Base-by-base conservation (phyloP, 108 stramenopile genomes). In the Nannochloropsis salina region DNA sequence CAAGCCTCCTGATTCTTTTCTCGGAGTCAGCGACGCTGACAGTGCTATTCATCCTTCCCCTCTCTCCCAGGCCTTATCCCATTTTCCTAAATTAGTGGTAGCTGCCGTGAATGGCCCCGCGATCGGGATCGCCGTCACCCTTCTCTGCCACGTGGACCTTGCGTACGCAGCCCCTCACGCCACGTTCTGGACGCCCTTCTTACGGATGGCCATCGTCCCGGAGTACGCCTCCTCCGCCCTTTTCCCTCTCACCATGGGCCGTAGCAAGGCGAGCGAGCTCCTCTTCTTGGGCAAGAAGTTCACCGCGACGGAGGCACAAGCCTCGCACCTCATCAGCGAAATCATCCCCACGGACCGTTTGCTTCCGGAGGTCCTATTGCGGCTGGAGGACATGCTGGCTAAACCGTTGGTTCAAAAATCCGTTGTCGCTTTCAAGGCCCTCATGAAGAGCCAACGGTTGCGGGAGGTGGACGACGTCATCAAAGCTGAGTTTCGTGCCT, bases 71-170 rank as follows among this genome's bases (percentile, higher is more conserved):
- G 61, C 44, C n/a, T 90, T 93, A 12, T 82, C 93, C 6, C 51
- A 51, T 12, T 93, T 91, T 87, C 92, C 92, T 44, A 93, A 93
- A 90, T 82, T 91, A 9, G 74, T 93, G 9, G 88, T 87, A 12
- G 90, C 92, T 8, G 93, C 93, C 9, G 93, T 92, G 12, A 91
- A 93, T 85, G 93, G 93, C 41, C 93, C 93, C 42, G 93, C 92
- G 2, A 87, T 93, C 12, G 93, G 93, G 42, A 92, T 92, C 83
- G 90, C 89, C 9, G 90, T 90, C 20, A 93, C 93, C 31, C 79
- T 89, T 21, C 84, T 92, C 47, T 82, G 87, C 47, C 91, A 92
- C 83, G 91, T 90, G 43, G 93, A 93, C 86, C 80, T 91, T 47
- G 89, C 89, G 18, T 91, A 89, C 83, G 88, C 85, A 47, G 85